Conservation (phyloP, 768 basidiomycete species). For the Tulasnella sp. region DNA sequence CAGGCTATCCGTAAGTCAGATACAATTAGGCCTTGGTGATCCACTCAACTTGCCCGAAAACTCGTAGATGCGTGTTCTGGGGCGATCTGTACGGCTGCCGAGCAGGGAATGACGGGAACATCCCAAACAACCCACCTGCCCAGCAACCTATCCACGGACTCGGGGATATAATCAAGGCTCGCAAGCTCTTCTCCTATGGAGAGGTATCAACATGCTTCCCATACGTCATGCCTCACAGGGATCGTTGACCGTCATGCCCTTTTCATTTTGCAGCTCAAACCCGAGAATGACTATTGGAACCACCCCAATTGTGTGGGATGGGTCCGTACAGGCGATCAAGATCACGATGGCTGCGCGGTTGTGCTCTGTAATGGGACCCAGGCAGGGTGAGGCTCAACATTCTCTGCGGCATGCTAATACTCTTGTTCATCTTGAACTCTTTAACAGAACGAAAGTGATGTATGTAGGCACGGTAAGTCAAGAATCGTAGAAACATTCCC, state of each 20-base stretch:
- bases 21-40: neutral
- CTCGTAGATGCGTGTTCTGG: conserved; percentile 17
- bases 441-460: neutral
- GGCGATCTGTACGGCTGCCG: conserved; percentile 17
- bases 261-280: neutral
- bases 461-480: neutral
- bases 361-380: too few relatives aligned
- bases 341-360: too few relatives aligned
- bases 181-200: conserved; percentile 18
- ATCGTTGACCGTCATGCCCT: too few relatives aligned
- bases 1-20: conserved; percentile 16
- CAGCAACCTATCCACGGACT: conserved; percentile 16
- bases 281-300: too few relatives aligned
- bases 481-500: neutral
- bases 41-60: neutral
- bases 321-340: too few relatives aligned
- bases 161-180: conserved; percentile 16
- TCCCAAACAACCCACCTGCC: neutral
- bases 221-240: too few relatives aligned
- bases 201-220: too few relatives aligned
- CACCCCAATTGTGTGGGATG: too few relatives aligned
- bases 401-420: neutral
- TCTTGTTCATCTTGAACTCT: neutral
- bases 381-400: too few relatives aligned
- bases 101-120: conserved; percentile 9